Percentiles rank a stretch among this genome's conserved stretches.
These are phyloP conservation scores for Lasiosphaeria miniovina DNA, from an alignment of 495 filamentous ascomycete species.

Conservation along the genomic window DNA sequence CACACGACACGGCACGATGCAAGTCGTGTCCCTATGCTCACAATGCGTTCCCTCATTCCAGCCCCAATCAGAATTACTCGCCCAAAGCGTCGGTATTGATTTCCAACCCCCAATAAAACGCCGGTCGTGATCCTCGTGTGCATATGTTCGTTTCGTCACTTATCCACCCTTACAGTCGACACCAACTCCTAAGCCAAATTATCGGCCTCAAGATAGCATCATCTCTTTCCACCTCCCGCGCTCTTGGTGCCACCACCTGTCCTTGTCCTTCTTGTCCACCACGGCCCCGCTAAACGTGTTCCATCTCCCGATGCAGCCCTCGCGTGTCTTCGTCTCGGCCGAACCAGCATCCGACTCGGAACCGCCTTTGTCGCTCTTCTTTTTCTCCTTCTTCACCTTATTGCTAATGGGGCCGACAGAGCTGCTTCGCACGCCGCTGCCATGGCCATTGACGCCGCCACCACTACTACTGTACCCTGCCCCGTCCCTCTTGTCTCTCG, in stretches of 20 bases:
- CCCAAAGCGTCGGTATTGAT: too few relatives aligned
- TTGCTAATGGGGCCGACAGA: too few relatives aligned
- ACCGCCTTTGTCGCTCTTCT: slow-evolving; percentile 20
- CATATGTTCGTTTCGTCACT: too few relatives aligned
- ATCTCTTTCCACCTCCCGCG: slow-evolving; percentile 43
- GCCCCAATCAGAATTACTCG: too few relatives aligned
- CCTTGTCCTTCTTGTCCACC: slow-evolving; percentile 45
- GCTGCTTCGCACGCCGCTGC: too few relatives aligned
- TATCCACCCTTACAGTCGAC: too few relatives aligned
- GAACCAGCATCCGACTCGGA: slow-evolving; percentile 23
- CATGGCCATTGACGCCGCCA: neutral
- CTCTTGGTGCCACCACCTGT: slow-evolving; percentile 51
- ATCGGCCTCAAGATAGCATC: slow-evolving; percentile 26
- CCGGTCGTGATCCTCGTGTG: too few relatives aligned
- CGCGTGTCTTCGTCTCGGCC: slow-evolving; percentile 28
- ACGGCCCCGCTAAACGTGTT: slow-evolving; percentile 40
- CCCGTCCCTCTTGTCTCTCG: slow-evolving; percentile 5
- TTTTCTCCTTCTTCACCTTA: slow-evolving; percentile 6
- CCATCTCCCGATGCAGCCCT: slow-evolving; percentile 56
- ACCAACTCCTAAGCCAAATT: too few relatives aligned
- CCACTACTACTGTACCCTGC: slow-evolving; percentile 4
- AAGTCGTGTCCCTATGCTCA: too few relatives aligned
- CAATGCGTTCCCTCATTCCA: too few relatives aligned
- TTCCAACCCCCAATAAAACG: too few relatives aligned
- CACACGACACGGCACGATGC: too few relatives aligned